phyloP scores from a whole-genome alignment of 306 rosid genomes.

The Dicorynia guianensis region DNA sequence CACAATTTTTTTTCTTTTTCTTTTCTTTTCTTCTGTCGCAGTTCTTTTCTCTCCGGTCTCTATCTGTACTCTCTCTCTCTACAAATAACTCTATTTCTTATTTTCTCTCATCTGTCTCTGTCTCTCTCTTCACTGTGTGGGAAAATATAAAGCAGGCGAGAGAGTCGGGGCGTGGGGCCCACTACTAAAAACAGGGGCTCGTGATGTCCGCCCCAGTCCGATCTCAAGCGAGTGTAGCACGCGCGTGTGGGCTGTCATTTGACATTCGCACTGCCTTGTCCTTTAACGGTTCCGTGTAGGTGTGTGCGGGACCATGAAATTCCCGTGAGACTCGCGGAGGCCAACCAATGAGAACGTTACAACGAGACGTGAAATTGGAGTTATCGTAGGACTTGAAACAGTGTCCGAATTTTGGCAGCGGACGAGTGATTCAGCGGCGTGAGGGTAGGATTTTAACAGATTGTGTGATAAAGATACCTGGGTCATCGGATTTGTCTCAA shows the following conservation, averaged over 20 bases:
- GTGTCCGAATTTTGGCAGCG: not conserved
- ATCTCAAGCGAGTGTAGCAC: conserved; percentile 28
- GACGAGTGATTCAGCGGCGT: not conserved
- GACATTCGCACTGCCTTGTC: not conserved
- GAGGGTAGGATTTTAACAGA: conserved; percentile 10
- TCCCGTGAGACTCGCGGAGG: not conserved
- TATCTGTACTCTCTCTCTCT: not conserved
- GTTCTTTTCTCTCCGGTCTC: not conserved
- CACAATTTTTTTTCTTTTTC: not conserved
- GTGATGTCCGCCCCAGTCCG: conserved; percentile 44
- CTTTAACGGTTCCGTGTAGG: accelerated
- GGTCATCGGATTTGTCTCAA: not conserved
- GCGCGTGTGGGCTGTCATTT: conserved; percentile 35
- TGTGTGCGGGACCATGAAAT: not conserved
- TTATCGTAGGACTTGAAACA: no score
- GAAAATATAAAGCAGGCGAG: conserved; percentile 12
- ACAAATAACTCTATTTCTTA: not conserved
- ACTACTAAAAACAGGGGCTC: conserved; percentile 38
- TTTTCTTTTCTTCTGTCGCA: not conserved
- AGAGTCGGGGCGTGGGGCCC: conserved; percentile 48
- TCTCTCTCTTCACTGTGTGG: not conserved
- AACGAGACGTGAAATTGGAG: no score
- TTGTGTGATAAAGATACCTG: not conserved
- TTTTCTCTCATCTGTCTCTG: not conserved
- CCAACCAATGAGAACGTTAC: not conserved